Percentiles rank a stretch among this genome's conserved stretches.
Conservation (phyloP, 1,284 basidiomycete species). For the Cryptococcus sp. region DNA sequence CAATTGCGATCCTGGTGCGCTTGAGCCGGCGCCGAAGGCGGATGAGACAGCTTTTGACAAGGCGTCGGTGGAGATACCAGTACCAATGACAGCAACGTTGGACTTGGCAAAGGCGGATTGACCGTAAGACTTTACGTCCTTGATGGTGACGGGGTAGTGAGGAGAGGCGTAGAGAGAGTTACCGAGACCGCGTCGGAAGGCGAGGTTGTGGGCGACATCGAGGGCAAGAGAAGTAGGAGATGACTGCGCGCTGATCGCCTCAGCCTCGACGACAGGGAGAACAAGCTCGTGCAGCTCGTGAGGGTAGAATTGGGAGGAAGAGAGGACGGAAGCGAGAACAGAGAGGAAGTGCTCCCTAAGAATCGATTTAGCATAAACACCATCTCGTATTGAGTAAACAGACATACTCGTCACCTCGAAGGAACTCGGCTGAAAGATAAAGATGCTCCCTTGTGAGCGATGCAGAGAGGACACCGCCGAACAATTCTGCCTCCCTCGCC, state of each 20-base stretch:
- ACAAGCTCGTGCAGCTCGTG: constrained; percentile 88
- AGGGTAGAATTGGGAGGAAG: constrained; percentile 76
- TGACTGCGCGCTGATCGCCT: constrained; percentile 64
- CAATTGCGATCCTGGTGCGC: constrained; percentile 10
- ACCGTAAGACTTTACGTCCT: constrained; percentile 70
- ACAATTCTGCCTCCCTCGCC: constrained; percentile 88
- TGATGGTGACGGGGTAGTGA: constrained; percentile 66
- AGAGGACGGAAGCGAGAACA: constrained; percentile 77
- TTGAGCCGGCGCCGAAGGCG: constrained; percentile 59
- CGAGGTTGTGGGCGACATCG: constrained; percentile 80
- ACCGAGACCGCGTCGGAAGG: constrained; percentile 89
- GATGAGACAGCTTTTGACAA: constrained; percentile 72
- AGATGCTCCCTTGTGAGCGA: constrained; percentile 87
- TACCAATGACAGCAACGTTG: constrained; percentile 82
- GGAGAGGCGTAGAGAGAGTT: constrained; percentile 78
- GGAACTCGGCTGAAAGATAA: constrained; percentile 89
- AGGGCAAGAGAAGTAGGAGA: constrained; percentile 62
- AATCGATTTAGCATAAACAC: constrained; percentile 7
- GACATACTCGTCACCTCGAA: constrained; percentile 93
- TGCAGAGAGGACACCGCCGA: constrained; percentile 88
- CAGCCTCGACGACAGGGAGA: constrained; percentile 69
- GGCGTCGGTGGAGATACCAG: constrained; percentile 72
- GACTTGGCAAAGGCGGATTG: constrained; percentile 68
- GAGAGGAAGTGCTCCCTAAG: constrained; percentile 80
- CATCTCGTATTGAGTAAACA: not conserved